These are phyloP conservation scores for Rosa lucieae DNA, from an alignment of 306 rosid genomes.

Conservation along the genomic window DNA sequence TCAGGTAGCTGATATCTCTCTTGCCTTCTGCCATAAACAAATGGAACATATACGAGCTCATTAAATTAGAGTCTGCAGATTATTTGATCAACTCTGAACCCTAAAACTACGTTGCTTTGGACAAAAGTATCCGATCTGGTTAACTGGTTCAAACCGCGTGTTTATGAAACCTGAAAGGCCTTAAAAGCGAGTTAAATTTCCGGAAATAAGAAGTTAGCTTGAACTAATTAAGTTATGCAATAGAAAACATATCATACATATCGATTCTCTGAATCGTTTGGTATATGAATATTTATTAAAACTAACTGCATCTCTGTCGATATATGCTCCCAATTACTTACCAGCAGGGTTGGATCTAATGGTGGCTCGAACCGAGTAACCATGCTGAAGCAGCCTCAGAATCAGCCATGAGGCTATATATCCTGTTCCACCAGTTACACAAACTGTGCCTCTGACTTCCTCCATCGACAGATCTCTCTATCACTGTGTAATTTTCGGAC, in stretches of 20 bases:
- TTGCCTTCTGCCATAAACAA: constrained; percentile 17
- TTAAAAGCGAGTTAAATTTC: background rate
- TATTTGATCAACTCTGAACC: no score
- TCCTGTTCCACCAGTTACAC: constrained; percentile 70
- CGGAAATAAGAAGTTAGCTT: background rate
- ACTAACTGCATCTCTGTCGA: background rate
- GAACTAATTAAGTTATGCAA: background rate
- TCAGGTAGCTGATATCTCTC: constrained; percentile 46
- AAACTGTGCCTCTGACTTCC: constrained; percentile 41
- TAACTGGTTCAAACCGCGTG: no score
- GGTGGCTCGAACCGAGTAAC: constrained; percentile 50
- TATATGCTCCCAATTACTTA: background rate
- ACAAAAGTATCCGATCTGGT: no score
- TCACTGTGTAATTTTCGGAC: background rate
- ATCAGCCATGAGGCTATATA: constrained; percentile 62
- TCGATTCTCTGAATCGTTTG: background rate
- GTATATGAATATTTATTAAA: background rate
- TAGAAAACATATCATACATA: background rate
- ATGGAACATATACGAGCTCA: background rate
- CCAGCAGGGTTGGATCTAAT: constrained; percentile 40
- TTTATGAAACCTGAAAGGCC: background rate
- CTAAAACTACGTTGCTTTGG: no score
- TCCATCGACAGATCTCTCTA: constrained; percentile 20
- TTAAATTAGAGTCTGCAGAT: no score
- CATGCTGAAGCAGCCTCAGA: constrained; percentile 55